Evolutionary conservation across 441 rosid species (phyloP).

Genomic region (Pelargonium fulgidum): DNA sequence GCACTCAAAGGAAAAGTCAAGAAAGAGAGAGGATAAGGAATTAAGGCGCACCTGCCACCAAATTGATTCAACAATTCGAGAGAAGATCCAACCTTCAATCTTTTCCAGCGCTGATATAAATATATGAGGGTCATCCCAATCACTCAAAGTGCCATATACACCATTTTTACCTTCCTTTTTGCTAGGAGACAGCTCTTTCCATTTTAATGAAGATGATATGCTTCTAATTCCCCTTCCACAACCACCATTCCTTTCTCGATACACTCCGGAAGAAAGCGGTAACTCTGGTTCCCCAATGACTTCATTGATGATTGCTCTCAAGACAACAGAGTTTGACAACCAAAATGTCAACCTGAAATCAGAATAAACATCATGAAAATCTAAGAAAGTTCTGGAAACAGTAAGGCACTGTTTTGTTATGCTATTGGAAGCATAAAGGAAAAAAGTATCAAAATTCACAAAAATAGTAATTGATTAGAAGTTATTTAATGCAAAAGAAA

Average conservation of each 20-base stretch:
- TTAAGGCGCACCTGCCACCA: conserved; percentile 81
- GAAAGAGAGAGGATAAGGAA: conserved; percentile 8
- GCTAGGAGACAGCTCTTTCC: conserved; percentile 47
- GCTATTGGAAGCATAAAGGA: neutral
- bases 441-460: neutral
- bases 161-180: conserved; percentile 32
- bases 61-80: conserved; percentile 81
- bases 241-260: conserved; percentile 26
- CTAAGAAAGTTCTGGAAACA: conserved; percentile 3
- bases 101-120: conserved; percentile 65
- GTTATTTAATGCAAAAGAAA: too few species aligned
- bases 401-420: neutral
- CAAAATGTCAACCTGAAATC: conserved; percentile 81
- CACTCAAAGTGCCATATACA: conserved; percentile 26
- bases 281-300: conserved; percentile 32
- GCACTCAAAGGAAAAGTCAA: neutral
- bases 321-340: conserved; percentile 73
- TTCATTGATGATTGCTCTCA: conserved; percentile 55
- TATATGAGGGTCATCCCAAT: conserved; percentile 53
- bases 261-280: conserved; percentile 31
- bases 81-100: conserved; percentile 92
- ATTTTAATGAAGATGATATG: conserved; percentile 42
- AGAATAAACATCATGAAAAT: conserved; percentile 15
- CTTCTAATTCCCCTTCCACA: conserved; percentile 32
- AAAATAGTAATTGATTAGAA: too few species aligned